Conservation (phyloP, 2,329 filamentous ascomycete species). For the Xylaria arbuscula region DNA sequence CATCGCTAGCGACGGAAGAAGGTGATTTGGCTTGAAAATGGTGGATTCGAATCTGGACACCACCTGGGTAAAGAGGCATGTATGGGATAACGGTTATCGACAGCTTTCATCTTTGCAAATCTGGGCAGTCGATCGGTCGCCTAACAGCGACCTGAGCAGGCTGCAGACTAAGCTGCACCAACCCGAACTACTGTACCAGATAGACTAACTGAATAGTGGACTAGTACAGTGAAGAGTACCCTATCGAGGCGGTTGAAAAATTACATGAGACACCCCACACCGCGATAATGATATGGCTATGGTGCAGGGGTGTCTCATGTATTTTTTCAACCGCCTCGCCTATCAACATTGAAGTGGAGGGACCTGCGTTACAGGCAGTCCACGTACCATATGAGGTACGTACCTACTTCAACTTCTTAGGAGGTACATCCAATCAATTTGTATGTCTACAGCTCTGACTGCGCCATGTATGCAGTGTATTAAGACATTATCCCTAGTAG, state of each 20-base stretch:
- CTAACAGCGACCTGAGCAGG: constrained; percentile 10
- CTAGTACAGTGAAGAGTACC: too few species aligned
- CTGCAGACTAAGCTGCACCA: constrained; percentile 42
- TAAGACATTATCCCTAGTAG: background rate
- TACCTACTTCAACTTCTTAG: background rate
- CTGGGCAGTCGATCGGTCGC: constrained; percentile 30
- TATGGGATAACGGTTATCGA: constrained; percentile 25
- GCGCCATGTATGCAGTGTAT: background rate
- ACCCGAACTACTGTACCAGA: constrained; percentile 4
- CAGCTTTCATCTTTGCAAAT: constrained; percentile 39
- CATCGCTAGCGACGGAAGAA: constrained; percentile 12
- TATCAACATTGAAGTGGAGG: too few species aligned
- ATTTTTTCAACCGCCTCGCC: too few species aligned
- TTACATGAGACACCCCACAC: too few species aligned
- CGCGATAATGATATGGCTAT: too few species aligned
- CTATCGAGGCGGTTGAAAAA: too few species aligned
- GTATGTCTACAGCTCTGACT: background rate
- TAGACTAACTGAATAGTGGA: background rate
- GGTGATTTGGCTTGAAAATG: background rate
- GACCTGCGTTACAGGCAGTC: too few species aligned
- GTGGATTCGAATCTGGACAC: constrained; percentile 13
- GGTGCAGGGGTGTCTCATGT: too few species aligned
- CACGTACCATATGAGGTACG: background rate
- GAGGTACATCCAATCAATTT: background rate
- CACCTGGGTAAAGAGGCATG: background rate